These are phyloP conservation scores for Yamadazyma epiphylla DNA, from an alignment of 1,139 yeast genomes.

Conservation along the genomic window DNA sequence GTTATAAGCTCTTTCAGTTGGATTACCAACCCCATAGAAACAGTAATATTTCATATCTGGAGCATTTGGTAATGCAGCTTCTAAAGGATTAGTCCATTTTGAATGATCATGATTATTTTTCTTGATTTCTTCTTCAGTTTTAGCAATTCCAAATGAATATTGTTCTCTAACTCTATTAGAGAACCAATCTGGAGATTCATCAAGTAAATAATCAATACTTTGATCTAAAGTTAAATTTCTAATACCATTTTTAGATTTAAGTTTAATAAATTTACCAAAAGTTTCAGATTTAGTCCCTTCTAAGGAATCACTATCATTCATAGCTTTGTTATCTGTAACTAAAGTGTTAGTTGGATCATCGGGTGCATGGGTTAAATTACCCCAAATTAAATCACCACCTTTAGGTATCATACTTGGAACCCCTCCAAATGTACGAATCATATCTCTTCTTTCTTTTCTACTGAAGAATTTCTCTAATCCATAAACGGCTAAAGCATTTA, in stretches of 20 bases:
- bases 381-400: constrained; percentile 92
- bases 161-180: constrained; percentile 57
- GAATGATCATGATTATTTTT: constrained; percentile 63
- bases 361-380: constrained; percentile 53
- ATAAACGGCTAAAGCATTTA: constrained; percentile 87
- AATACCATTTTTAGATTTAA: constrained; percentile 30
- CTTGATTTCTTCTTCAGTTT: constrained; percentile 51
- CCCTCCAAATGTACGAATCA: constrained; percentile 88
- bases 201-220: constrained; percentile 61
- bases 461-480: constrained; percentile 94
- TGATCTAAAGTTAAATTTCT: constrained; percentile 60
- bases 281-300: constrained; percentile 36
- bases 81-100: constrained; percentile 92
- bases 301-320: constrained; percentile 14
- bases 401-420: constrained; percentile 94
- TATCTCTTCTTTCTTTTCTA: constrained; percentile 79
- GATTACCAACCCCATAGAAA: constrained; percentile 93
- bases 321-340: constrained; percentile 16
- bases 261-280: constrained; percentile 76
- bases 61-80: constrained; percentile 86
- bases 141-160: constrained; percentile 78
- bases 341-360: constrained; percentile 51
- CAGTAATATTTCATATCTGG: constrained; percentile 89
- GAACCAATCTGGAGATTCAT: constrained; percentile 76
- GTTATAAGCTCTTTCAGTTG: constrained; percentile 88